A percentile compares a stretch with the other conserved stretches of the same genome.
Evolutionary conservation across 1,139 yeast species (phyloP).

Genomic region (Sugiyamaella pinicola): DNA sequence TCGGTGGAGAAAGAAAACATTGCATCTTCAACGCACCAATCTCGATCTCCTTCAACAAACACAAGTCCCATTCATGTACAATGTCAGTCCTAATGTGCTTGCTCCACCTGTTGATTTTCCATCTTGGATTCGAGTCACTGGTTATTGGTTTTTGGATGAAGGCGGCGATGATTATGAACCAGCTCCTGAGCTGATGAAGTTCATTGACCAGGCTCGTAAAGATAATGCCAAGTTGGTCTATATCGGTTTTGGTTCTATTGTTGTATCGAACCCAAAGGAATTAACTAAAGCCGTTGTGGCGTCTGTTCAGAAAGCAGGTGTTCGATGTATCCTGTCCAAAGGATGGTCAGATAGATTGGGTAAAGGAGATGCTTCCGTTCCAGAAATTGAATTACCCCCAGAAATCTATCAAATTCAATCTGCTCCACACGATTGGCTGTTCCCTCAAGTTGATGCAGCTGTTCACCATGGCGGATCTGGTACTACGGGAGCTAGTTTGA

Average conservation of each 20-base stretch:
- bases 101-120: slow-evolving; percentile 94
- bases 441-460: slow-evolving; percentile 85
- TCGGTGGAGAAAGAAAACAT: slow-evolving; percentile 73
- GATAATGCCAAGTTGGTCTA: slow-evolving; percentile 75
- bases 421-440: slow-evolving; percentile 93
- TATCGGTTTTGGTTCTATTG: slow-evolving; percentile 95
- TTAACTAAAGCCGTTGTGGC: slow-evolving; percentile 77
- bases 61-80: slow-evolving; percentile 84
- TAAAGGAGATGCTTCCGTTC: slow-evolving; percentile 43
- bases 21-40: slow-evolving; percentile 68
- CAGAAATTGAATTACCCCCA: slow-evolving; percentile 65
- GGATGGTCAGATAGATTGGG: slow-evolving; percentile 88
- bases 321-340: slow-evolving; percentile 81
- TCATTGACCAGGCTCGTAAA: slow-evolving; percentile 62
- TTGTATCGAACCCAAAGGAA: slow-evolving; percentile 77
- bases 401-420: slow-evolving; percentile 70
- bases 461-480: slow-evolving; percentile 99
- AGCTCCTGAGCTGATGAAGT: slow-evolving; percentile 58
- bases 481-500: slow-evolving; percentile 87
- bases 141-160: slow-evolving; percentile 92
- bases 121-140: slow-evolving; percentile 93
- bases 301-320: slow-evolving; percentile 77
- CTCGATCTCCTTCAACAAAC: slow-evolving; percentile 71
- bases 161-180: slow-evolving; percentile 60
- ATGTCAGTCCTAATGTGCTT: slow-evolving; percentile 81